Evolutionary conservation across 352 stramenopile species (phyloP), one percentile per base, ranked within the genome.

Genomic region (Halophytophthora batemanensis): DNA sequence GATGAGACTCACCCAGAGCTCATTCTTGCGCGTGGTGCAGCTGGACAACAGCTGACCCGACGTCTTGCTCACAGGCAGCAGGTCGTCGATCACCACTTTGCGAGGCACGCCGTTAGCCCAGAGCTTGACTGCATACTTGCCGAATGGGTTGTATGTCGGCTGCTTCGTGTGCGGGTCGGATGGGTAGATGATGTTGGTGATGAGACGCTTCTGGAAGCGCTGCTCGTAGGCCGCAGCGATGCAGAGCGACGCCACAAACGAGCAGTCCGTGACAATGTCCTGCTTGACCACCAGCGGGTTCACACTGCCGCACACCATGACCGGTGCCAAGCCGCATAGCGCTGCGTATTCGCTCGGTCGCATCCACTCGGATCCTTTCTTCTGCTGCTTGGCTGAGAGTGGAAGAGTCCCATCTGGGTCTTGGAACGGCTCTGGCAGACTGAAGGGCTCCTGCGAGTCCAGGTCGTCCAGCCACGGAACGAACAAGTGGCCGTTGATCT

Each of bases 101-200:
- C 89, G 67, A 2, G 77, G 86, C 17, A 98, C 84, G 21, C 97
- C 97, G 54, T 98, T 98, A 0, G 97, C 82, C 86, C 92, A 98
- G 3, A 99, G 69, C 55, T 98, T 98, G 1, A 99, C 92, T 35
- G 98, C 87, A 56, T 99, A 99, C 50, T 98, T 98, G 2, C 97
- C 97, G 3, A 67, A 69, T 2, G 91, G 90, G 67, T 98, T 99
- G 61, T 88, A 89, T 48, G 82, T 50, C 11, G 77, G 78, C 38
- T 83, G 66, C 14, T 77, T 67, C 10, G 83, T 82, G 12, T 40
- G 48, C 13, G 62, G 57, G 46, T 98, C 84, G 51, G 98, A 85
- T 0, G 96, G 96, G 53, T 95, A 98, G 22, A 99, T 93, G 56
- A 98, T 97, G 45, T 93, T 94, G n/a, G 90, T 96, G 65, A 98